Percentiles rank a stretch among this genome's conserved stretches.
These are phyloP conservation scores for Coccomyxa sp. DNA, from an alignment of 139 green algal species.

Conservation along the genomic window DNA sequence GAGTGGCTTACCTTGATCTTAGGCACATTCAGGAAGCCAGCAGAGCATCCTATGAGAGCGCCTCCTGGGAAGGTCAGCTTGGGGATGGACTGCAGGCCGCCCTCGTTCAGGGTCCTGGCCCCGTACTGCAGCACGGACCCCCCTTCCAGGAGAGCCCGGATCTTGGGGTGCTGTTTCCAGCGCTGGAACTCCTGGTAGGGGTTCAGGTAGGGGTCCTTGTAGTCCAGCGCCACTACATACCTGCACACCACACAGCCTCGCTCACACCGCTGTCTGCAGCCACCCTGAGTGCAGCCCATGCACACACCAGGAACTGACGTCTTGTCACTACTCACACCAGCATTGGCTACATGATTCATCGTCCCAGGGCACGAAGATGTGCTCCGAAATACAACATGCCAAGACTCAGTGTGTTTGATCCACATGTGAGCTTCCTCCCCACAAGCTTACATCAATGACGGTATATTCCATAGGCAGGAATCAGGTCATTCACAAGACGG, in stretches of 20 bases:
- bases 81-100: constrained; percentile 85
- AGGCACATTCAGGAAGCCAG: constrained; percentile 90
- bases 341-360: no score
- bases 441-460: no score
- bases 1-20: constrained; percentile 84
- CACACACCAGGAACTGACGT: no score
- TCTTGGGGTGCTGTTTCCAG: constrained; percentile 80
- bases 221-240: constrained; percentile 85
- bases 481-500: no score
- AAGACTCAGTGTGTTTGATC: no score
- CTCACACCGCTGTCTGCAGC: no score
- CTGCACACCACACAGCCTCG: constrained; percentile 17
- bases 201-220: constrained; percentile 80
- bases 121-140: constrained; percentile 67
- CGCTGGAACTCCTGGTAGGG: constrained; percentile 82
- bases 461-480: no score
- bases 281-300: no score
- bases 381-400: no score
- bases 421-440: no score
- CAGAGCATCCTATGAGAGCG: constrained; percentile 86
- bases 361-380: no score
- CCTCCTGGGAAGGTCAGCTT: constrained; percentile 83
- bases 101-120: constrained; percentile 80
- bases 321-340: no score
- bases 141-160: constrained; percentile 71